A percentile compares a stretch with the other conserved stretches of the same genome.
phyloP scores from a whole-genome alignment of 2,329 filamentous ascomycete species.

The Ceratocystis destructans region DNA sequence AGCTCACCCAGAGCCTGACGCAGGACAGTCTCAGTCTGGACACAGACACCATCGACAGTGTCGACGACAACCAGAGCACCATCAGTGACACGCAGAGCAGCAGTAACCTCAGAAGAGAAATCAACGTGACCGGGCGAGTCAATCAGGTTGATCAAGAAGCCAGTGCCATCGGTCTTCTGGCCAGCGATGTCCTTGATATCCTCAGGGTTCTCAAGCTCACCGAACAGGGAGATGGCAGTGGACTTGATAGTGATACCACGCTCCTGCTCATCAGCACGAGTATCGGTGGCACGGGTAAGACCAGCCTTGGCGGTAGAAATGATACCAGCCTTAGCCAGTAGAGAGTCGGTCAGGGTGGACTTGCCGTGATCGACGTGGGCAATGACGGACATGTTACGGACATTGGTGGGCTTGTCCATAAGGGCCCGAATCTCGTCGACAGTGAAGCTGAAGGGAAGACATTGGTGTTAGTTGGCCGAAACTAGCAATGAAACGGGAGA shows the following conservation, averaged over 20 bases:
- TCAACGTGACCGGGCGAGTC: constrained; percentile 99
- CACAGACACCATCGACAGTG: constrained; percentile 98
- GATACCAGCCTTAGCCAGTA: constrained; percentile 98
- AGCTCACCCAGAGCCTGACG: constrained; percentile 98
- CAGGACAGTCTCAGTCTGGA: constrained; percentile 99
- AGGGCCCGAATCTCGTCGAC: constrained; percentile 75
- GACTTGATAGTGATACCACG: constrained; percentile 99
- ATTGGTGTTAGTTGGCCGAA: constrained; percentile 32
- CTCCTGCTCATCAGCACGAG: constrained; percentile 94
- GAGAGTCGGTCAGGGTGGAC: constrained; percentile 97
- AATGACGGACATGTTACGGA: constrained; percentile 99
- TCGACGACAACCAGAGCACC: constrained; percentile 99
- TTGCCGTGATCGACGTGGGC: constrained; percentile 99
- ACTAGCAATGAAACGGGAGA: constrained; percentile 25
- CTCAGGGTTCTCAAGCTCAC: constrained; percentile 62
- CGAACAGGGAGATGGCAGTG: constrained; percentile 97
- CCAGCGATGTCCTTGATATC: constrained; percentile 90
- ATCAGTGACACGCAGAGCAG: constrained; percentile 98
- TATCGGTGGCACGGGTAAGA: constrained; percentile 92
- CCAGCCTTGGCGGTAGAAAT: constrained; percentile 97
- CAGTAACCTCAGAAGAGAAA: constrained; percentile 99
- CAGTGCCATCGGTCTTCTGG: constrained; percentile 76
- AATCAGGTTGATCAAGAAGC: constrained; percentile 99
- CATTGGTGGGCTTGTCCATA: constrained; percentile 68
- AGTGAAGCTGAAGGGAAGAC: constrained; percentile 63